Evolutionary conservation across 805 yeast genomes (phyloP).

Genomic region (Candida sakaeoensis): DNA sequence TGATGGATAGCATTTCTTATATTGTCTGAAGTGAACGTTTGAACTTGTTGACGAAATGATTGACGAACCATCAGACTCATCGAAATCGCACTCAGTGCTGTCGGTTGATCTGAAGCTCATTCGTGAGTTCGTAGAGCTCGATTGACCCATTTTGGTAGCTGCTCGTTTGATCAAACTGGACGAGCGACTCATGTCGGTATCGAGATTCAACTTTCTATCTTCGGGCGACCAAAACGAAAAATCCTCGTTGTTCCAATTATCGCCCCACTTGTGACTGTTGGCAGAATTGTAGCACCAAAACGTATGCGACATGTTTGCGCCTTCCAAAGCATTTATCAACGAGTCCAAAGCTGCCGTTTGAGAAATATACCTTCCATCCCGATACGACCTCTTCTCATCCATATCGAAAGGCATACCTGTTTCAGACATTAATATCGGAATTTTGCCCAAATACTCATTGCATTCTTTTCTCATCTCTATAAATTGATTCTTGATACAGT

Average conservation of each 20-base stretch:
- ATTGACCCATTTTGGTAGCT: slow-evolving; percentile 6
- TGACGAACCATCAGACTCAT: slow-evolving; percentile 14
- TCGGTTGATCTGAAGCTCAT: neutral
- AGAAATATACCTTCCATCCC: slow-evolving; percentile 59
- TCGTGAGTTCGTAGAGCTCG: slow-evolving; percentile 4
- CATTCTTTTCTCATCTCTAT: slow-evolving; percentile 66
- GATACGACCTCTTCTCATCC: slow-evolving; percentile 75
- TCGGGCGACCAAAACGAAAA: slow-evolving; percentile 81
- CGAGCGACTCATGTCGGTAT: slow-evolving; percentile 5
- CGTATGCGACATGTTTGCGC: slow-evolving; percentile 65
- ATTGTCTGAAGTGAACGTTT: slow-evolving; percentile 23
- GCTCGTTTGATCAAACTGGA: slow-evolving; percentile 2
- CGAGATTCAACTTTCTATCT: slow-evolving; percentile 34
- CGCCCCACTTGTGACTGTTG: slow-evolving; percentile 85
- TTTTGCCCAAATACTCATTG: slow-evolving; percentile 52
- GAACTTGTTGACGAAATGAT: slow-evolving; percentile 16
- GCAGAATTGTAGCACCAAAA: slow-evolving; percentile 80
- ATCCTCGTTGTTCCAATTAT: slow-evolving; percentile 91
- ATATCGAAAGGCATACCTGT: slow-evolving; percentile 98
- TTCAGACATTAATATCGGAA: slow-evolving; percentile 83
- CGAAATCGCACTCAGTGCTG: slow-evolving; percentile 2
- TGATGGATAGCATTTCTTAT: slow-evolving; percentile 33
- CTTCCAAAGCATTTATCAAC: slow-evolving; percentile 72
- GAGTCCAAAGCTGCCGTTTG: slow-evolving; percentile 88
- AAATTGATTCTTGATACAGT: slow-evolving; percentile 66